Conservation (phyloP, 2,329 filamentous ascomycete species). For the Alternaria sp. region DNA sequence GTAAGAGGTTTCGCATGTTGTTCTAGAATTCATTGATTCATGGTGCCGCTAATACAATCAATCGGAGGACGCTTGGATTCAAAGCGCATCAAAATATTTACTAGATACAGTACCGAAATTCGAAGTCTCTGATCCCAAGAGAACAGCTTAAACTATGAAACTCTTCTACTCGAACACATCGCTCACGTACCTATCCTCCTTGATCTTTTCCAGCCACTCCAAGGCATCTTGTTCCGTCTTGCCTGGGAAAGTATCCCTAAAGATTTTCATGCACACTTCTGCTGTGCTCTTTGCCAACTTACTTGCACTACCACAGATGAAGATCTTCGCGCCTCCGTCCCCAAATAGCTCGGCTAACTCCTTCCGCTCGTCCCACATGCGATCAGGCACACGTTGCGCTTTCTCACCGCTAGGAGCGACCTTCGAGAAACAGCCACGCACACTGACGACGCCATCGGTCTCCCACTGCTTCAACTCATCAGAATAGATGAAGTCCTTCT, state of each 20-base stretch:
- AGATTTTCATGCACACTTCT: constrained; percentile 39
- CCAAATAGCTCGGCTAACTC: constrained; percentile 54
- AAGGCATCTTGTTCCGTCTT: constrained; percentile 12
- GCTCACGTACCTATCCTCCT: constrained; percentile 15
- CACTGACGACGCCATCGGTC: constrained; percentile 12
- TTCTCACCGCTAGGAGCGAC: constrained; percentile 72
- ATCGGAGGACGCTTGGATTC: background rate
- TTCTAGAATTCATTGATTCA: background rate
- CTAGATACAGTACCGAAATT: background rate
- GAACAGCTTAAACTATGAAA: background rate
- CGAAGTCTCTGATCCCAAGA: background rate
- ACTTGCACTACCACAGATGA: constrained; percentile 67
- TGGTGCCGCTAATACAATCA: background rate
- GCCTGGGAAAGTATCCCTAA: constrained; percentile 1
- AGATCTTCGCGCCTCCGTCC: constrained; percentile 61
- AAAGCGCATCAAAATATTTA: background rate
- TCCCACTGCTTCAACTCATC: constrained; percentile 58
- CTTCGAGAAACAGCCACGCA: constrained; percentile 56
- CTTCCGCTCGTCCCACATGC: constrained; percentile 56
- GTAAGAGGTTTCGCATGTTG: background rate
- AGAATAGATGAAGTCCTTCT: constrained; percentile 66
- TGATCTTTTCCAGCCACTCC: constrained; percentile 9
- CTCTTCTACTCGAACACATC: constrained; percentile 12
- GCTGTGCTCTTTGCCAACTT: constrained; percentile 51
- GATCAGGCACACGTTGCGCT: constrained; percentile 58